Base-by-base conservation (phyloP, 345 rosid genomes). In the Erodium maritimum region DNA sequence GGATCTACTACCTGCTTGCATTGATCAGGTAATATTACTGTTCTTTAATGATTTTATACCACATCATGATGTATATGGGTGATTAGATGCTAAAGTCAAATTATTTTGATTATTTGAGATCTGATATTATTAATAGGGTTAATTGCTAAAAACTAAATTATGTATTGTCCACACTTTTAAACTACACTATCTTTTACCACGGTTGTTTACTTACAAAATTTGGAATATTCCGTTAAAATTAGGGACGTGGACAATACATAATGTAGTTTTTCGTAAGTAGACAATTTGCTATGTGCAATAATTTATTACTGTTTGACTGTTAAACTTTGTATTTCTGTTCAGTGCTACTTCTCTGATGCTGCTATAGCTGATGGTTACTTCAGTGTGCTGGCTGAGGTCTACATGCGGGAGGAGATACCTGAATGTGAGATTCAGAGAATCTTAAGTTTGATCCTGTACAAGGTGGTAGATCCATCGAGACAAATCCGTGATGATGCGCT, bases 401-500 rank as follows among this genome's bases (percentile, higher is more conserved):
- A 93, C 80, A 93, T 93, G 99, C 90, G 97, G 68, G 85, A 85
- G 75, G 99, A 93, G 69, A 85, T 89, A 71, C 99, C 97, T 58
- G 85, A 82, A 72, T 93, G 99, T 74, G 96, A 93, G 70, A 84
- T 87, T 56, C 99, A 93, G 75, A 80, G 97, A 70, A 91, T 93
- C 51, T 69, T 93, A 76, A 93, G 99, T 70, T 83, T 93, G 67
- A 93, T 93, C 67, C 91, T 89, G 54, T 93, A 93, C 80, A 93
- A 93, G 71, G 99, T 93, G 66, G 97, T 93, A 37, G 99, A 89
- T 75, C 97, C 97, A 57, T 80, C 90, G 72, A 79, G 99, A 69
- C 96, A 93, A 73, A 93, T 93, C 61, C 96, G 96, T 66, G 99
- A 93, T 73, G 99, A 93, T 78, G 97, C 97, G 24, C 94, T 89